A percentile compares a stretch with the other conserved stretches of the same genome.
These are phyloP conservation scores for Vitis riparia DNA, from an alignment of 164 flowering plant genomes.

Conservation along the genomic window DNA sequence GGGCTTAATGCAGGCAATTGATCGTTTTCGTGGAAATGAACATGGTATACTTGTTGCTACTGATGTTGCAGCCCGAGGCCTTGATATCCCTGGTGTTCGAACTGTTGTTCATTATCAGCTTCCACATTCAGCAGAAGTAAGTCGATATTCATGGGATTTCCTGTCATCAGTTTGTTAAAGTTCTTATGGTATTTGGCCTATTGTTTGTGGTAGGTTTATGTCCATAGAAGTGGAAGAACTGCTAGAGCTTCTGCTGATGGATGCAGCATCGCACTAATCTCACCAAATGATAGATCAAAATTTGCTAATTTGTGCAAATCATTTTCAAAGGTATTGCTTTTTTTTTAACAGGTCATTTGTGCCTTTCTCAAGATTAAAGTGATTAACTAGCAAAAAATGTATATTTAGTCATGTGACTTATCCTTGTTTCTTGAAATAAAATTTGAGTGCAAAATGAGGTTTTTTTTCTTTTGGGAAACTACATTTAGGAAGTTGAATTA, in stretches of 20 bases:
- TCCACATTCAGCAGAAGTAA: slow-evolving; percentile 93
- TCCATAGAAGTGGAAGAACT: slow-evolving; percentile 98
- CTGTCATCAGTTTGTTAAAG: background rate
- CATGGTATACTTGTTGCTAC: slow-evolving; percentile 88
- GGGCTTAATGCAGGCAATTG: slow-evolving; percentile 63
- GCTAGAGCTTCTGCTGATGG: slow-evolving; percentile 94
- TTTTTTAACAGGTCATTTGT: background rate
- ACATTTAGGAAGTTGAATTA: background rate
- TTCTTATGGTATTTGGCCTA: background rate
- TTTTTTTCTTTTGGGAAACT: too few relatives aligned
- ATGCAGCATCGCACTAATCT: slow-evolving; percentile 83
- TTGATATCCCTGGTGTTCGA: slow-evolving; percentile 90
- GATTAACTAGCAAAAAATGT: background rate
- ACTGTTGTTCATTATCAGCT: slow-evolving; percentile 97
- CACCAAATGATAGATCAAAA: slow-evolving; percentile 79
- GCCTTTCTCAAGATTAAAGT: background rate
- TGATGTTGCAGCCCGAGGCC: slow-evolving; percentile 96
- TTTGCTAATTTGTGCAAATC: slow-evolving; percentile 87
- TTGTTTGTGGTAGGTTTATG: slow-evolving; percentile 62
- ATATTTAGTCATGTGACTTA: too few relatives aligned
- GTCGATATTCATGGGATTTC: slow-evolving; percentile 2
- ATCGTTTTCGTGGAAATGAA: slow-evolving; percentile 79
- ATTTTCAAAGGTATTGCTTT: slow-evolving; percentile 74
- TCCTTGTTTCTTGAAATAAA: background rate
- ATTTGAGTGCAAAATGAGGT: background rate